Percentiles rank a stretch among this genome's conserved stretches.
These are phyloP conservation scores for Iris pallida DNA, from an alignment of 116 monocot species.

Conservation along the genomic window DNA sequence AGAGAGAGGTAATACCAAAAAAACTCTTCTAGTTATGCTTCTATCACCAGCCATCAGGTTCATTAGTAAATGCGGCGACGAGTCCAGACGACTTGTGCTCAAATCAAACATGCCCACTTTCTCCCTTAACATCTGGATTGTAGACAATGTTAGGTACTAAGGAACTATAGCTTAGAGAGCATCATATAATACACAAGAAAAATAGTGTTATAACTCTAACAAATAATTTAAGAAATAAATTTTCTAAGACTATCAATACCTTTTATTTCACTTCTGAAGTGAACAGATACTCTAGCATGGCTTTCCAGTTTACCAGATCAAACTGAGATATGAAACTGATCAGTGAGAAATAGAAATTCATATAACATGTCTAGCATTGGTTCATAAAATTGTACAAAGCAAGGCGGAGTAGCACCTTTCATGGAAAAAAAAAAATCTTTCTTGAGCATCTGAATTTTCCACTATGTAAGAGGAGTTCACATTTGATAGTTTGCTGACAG, in stretches of 20 bases:
- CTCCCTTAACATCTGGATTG: conserved; percentile 94
- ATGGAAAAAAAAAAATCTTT: conserved; percentile 47
- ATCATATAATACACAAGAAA: too few species aligned
- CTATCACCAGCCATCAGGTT: conserved; percentile 63
- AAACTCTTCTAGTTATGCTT: conserved; percentile 65
- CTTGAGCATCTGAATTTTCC: conserved; percentile 4
- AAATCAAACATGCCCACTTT: conserved; percentile 61
- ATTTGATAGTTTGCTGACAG: conserved; percentile 58
- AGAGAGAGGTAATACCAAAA: conserved; percentile 55
- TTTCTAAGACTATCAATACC: conserved; percentile 36
- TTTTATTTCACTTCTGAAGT: conserved; percentile 40
- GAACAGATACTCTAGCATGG: conserved; percentile 57
- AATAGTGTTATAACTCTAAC: too few species aligned
- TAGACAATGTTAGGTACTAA: conserved; percentile 65
- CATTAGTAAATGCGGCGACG: conserved; percentile 46
- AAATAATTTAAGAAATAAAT: conserved; percentile 3
- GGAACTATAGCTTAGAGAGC: not conserved
- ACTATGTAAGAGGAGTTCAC: conserved; percentile 13
- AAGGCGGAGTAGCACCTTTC: conserved; percentile 44
- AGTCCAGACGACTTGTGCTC: conserved; percentile 26
- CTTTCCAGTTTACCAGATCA: conserved; percentile 84
- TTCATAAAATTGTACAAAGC: not conserved
- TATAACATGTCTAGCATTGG: not conserved
- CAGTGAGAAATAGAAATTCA: conserved; percentile 7
- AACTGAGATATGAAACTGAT: conserved; percentile 62